Evolutionary conservation across 805 yeast genomes (phyloP).

Genomic region (Priceomyces haplophilus): DNA sequence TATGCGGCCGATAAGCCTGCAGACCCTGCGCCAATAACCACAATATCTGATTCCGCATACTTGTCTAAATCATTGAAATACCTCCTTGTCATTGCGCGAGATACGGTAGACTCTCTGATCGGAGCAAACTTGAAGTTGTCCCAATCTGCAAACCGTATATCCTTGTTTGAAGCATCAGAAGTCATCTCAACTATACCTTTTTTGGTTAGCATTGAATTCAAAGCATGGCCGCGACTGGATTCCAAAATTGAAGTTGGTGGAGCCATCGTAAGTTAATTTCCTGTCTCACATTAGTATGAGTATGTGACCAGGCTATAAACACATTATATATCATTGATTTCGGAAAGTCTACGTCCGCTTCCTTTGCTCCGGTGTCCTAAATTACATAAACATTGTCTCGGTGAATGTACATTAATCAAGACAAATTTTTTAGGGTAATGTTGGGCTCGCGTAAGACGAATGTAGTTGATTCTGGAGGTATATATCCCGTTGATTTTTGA

Average conservation of each 20-base stretch:
- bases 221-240: neutral
- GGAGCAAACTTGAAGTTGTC: slow-evolving; percentile 65
- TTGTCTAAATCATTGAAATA: slow-evolving; percentile 71
- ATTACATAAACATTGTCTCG: too few relatives aligned
- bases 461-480: too few relatives aligned
- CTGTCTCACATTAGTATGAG: too few relatives aligned
- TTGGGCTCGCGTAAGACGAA: too few relatives aligned
- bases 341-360: too few relatives aligned
- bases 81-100: slow-evolving; percentile 76
- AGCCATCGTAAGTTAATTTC: neutral
- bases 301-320: too few relatives aligned
- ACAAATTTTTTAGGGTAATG: too few relatives aligned
- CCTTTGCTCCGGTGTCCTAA: too few relatives aligned
- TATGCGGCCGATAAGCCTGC: slow-evolving; percentile 78
- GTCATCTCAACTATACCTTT: slow-evolving; percentile 13
- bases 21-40: slow-evolving; percentile 76
- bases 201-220: slow-evolving; percentile 1
- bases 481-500: too few relatives aligned
- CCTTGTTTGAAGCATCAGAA: slow-evolving; percentile 19
- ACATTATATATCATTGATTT: too few relatives aligned
- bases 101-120: slow-evolving; percentile 73
- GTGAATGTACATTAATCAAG: too few relatives aligned
- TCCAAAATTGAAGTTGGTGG: slow-evolving; percentile 3
- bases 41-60: slow-evolving; percentile 71
- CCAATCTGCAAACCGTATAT: slow-evolving; percentile 54